Percentiles rank a stretch among this genome's conserved stretches.
phyloP scores from a whole-genome alignment of 2,329 filamentous ascomycete species.

The Cryphonectria carpinicola region DNA sequence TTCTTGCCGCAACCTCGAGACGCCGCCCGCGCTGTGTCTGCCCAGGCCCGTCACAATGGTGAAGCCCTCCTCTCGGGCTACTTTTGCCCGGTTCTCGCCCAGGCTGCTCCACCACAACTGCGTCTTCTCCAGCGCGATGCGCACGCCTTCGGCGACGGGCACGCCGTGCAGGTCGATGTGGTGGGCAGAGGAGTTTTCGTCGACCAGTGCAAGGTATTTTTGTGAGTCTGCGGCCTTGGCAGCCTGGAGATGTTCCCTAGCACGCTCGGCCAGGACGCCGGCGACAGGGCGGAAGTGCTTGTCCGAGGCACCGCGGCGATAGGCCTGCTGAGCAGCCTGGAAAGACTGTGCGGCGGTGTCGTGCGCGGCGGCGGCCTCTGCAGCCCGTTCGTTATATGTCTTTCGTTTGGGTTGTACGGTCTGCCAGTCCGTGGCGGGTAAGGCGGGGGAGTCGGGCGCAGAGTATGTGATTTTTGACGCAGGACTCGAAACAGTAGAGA shows the following conservation, averaged over 20 bases:
- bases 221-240: slow-evolving; percentile 63
- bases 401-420: slow-evolving; percentile 24
- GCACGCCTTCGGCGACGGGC: slow-evolving; percentile 76
- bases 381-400: slow-evolving; percentile 23
- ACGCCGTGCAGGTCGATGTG: slow-evolving; percentile 84
- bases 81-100: slow-evolving; percentile 64
- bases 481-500: slow-evolving; percentile 10
- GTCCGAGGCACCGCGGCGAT: slow-evolving; percentile 64
- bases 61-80: slow-evolving; percentile 58
- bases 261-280: slow-evolving; percentile 73
- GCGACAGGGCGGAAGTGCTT: slow-evolving; percentile 76
- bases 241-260: slow-evolving; percentile 63
- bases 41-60: slow-evolving; percentile 82
- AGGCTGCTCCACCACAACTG: slow-evolving; percentile 76
- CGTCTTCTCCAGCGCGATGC: slow-evolving; percentile 72
- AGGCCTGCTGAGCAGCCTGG: slow-evolving; percentile 46
- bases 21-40: slow-evolving; percentile 76
- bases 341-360: slow-evolving; percentile 34
- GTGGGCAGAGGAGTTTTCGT: slow-evolving; percentile 62
- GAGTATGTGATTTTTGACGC: slow-evolving; percentile 38
- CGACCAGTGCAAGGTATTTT: slow-evolving; percentile 72
- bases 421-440: slow-evolving; percentile 18
- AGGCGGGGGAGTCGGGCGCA: slow-evolving; percentile 29
- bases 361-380: slow-evolving; percentile 17
- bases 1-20: slow-evolving; percentile 74